A percentile compares a stretch with the other conserved stretches of the same genome.
These are phyloP conservation scores for Cystobasidium tubakii DNA, from an alignment of 768 basidiomycete species.

Conservation along the genomic window DNA sequence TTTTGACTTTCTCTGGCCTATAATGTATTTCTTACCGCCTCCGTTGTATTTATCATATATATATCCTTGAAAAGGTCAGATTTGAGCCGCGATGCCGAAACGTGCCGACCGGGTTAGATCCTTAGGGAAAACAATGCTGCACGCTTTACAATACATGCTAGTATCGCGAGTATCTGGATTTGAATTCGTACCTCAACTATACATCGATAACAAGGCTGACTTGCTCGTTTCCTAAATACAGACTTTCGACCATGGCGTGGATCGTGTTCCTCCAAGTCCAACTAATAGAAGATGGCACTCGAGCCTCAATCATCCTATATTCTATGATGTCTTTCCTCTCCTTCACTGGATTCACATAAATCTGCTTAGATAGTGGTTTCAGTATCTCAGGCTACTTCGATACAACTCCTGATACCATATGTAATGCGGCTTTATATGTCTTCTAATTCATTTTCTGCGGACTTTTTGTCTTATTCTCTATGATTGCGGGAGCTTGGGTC, in stretches of 20 bases:
- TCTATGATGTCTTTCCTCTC: slow-evolving; percentile 47
- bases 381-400: slow-evolving; percentile 59
- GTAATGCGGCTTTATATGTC: slow-evolving; percentile 70
- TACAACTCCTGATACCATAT: slow-evolving; percentile 59
- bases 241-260: slow-evolving; percentile 43
- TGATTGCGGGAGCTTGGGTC: slow-evolving; percentile 71
- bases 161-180: no score
- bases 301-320: slow-evolving; percentile 49
- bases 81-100: no score
- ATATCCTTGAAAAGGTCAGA: no score
- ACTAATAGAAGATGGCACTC: slow-evolving; percentile 82
- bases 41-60: no score
- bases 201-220: no score
- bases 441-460: slow-evolving; percentile 64
- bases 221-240: slow-evolving; percentile 6
- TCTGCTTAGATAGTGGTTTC: slow-evolving; percentile 73
- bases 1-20: no score
- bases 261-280: slow-evolving; percentile 54
- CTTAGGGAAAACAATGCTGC: no score
- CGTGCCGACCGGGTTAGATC: no score
- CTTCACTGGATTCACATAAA: slow-evolving; percentile 70
- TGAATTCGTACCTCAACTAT: no score
- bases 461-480: slow-evolving; percentile 62
- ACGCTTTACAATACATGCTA: no score
- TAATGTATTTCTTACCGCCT: no score